Percentiles rank a stretch among this genome's conserved stretches.
phyloP scores from a whole-genome alignment of 148 eudicot species.

The Nepenthes gracilis region DNA sequence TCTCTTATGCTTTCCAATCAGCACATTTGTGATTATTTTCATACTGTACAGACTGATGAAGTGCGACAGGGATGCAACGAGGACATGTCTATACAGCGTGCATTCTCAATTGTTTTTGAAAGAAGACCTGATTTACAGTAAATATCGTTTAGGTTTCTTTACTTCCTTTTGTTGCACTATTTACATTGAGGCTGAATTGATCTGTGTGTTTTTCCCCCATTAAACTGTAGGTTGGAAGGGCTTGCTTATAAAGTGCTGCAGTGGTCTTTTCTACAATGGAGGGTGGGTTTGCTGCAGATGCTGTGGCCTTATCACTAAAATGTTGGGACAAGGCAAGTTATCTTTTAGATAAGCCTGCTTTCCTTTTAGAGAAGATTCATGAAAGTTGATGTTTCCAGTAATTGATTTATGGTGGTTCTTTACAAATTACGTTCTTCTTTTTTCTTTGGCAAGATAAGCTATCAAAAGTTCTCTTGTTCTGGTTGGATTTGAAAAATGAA shows the following conservation, averaged over 20 bases:
- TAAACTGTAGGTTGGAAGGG: slow-evolving; percentile 60
- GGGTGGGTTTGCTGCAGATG: slow-evolving; percentile 97
- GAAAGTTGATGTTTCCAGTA: too few relatives aligned
- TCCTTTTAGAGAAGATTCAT: background rate
- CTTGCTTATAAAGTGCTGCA: slow-evolving; percentile 79
- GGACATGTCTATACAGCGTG: slow-evolving; percentile 70
- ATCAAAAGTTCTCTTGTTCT: too few relatives aligned
- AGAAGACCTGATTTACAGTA: slow-evolving; percentile 21
- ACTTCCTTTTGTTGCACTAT: background rate
- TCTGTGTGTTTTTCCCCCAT: background rate
- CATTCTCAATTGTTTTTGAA: slow-evolving; percentile 70
- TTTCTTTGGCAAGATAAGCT: too few relatives aligned
- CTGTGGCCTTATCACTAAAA: slow-evolving; percentile 77
- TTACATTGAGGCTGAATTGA: background rate
- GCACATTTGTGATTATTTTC: slow-evolving; percentile 1
- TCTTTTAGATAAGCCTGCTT: background rate
- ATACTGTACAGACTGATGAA: background rate
- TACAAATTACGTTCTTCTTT: too few relatives aligned
- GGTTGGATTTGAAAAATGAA: too few relatives aligned
- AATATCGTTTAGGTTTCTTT: background rate
- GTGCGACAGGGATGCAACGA: slow-evolving; percentile 52
- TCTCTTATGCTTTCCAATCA: background rate
- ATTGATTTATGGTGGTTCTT: too few relatives aligned
- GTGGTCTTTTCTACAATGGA: slow-evolving; percentile 97
- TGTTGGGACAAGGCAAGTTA: slow-evolving; percentile 68